Base-by-base conservation (phyloP, 352 stramenopile species). In the Phytophthora ohioensis region DNA sequence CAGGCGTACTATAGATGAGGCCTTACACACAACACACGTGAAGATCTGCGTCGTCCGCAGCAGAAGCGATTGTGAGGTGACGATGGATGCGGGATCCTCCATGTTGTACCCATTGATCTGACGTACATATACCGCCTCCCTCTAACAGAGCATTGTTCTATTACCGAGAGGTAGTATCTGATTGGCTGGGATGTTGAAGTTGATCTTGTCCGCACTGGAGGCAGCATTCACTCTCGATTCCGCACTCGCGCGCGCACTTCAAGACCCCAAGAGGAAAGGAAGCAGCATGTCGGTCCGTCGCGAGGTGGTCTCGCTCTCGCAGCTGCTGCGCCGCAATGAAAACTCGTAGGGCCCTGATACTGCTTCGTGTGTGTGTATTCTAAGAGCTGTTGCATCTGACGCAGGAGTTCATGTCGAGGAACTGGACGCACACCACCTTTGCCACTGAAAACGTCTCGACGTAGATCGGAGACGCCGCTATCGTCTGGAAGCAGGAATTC, bases 281-380 rank as follows among this genome's bases (percentile, higher is more conserved):
- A 43, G 13, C 34, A 41, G 21, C 31, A 94, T 94, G 86, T 77
- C 82, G 15, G 71, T 92, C 55, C 86, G 78, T 35, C 76, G 80
- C 46, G 86, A 94, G 56, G 78, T 94, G 30, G 67, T 94, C 41
- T 89, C 86, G 32, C 83, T 94, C 57, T 91, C 86, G 32, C 80
- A 91, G 75, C 70, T 94, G 5, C 79, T 94, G 32, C 84, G 84
- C 45, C 74, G 71, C 51, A 69, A 73, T 49, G 57, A 90, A 58
- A 78, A 76, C 39, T 61, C 75, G 72, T 84, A 73, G 21, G 57
- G 15, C 31, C 46, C n/a, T 15, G 17, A 8, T 12, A 5, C 43
- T 49, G 6, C 17, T 49, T 4, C 8, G 17, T 49, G 43, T 49
- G n/a, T 49, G 17, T 32, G 3, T 6, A 15, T 32, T 35, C 59